Base-by-base conservation (phyloP, 1,139 yeast genomes). In the Arxiozyma heterogenica region DNA sequence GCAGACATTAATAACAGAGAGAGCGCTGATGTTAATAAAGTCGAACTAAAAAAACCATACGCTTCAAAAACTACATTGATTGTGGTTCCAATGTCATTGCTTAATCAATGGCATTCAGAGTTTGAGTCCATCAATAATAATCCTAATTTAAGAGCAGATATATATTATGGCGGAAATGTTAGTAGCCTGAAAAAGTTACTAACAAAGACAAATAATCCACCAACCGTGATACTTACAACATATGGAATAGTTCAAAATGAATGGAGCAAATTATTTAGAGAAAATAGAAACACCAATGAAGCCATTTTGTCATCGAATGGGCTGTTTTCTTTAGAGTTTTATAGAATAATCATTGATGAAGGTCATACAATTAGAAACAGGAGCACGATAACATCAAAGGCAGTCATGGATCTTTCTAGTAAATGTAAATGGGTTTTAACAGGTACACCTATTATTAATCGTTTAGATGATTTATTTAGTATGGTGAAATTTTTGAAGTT, bases 391-490 rank as follows among this genome's bases (percentile, higher is more conserved):
- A 86, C 96, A 0, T 83, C 97, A 0, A 84, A 83, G 62, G 87
- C 98, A 0, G 78, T 91, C 12, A 82, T 80, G 67, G 85, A 80
- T 44, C 66, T 93, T 23, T 66, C 73, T 17, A 82, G 88, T 64
- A 75, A 76, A 46, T 75, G 95, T 51, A 82, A 81, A 59, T 93
- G 98, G 98, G 78, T 86, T 1, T 73, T 93, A 48, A 90, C 98
- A 0, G 98, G 98, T 17, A 93, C 98, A 0, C 98, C 98, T 0
- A 88, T 93, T 50, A 86, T 91, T 51, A 93, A 93, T 68, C 73
- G 91, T 57, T 74, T 93, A 9, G 96, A 93, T 66, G 98, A 93
- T 69, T 71, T 93, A 51, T 93, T 79, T 65, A 84, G 96, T 2
- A 71, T 90, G 51, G 80, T 90, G 20, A 83, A 83, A 62, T 93